Evolutionary conservation across 139 green algal species (phyloP), one percentile per base, ranked within the genome.

Genomic region (Choricystis sp.): DNA sequence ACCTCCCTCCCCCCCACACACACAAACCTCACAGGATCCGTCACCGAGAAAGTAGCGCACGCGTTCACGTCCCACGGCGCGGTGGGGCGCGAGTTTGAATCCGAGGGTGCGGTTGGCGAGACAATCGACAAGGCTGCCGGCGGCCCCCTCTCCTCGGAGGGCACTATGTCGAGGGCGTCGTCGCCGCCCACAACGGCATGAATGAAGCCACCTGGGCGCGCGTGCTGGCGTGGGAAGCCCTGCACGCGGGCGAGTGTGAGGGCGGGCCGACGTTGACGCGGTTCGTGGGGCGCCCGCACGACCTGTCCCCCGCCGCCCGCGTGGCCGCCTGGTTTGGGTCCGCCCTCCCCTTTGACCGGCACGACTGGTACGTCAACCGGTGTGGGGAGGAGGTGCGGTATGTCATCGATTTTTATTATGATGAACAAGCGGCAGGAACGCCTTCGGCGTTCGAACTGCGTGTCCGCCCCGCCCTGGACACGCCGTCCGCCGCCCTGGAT

Each of bases 351-450:
- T 97, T 97, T 79, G 90, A 97, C 76, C 78, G 90, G 19, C 90
- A 95, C 67, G 89, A 96, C 72, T 97, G 89, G 87, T 86, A 82
- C 23, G 75, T 95, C 23, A 89, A 96, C 72, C 62, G 83, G 20
- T 83, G 72, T 64, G 90, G 89, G 1, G 26, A 77, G 60, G 79
- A 92, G 66, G 86, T 96, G 31, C 82, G 90, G 22, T 97, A 97
- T 74, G 77, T 97, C 31, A 96, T 97, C 55, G 90, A 97, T 72
- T 97, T 96, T 71, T 97, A 97, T 71, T 96, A 92, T 68, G 78
- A 95, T 71, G 90, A 97, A 31, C 74, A 90, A 19, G 40, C 28
- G 26, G 23, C 28, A 61, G 59, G 64, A 16, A 67, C 40, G 2
- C 56, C 64, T 9, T 56, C 92, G 75, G 86, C 87, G 0, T 96